A percentile compares a stretch with the other conserved stretches of the same genome.
Conservation (phyloP, 495 filamentous ascomycete genomes). For the Aspergillus carlsbadensis region DNA sequence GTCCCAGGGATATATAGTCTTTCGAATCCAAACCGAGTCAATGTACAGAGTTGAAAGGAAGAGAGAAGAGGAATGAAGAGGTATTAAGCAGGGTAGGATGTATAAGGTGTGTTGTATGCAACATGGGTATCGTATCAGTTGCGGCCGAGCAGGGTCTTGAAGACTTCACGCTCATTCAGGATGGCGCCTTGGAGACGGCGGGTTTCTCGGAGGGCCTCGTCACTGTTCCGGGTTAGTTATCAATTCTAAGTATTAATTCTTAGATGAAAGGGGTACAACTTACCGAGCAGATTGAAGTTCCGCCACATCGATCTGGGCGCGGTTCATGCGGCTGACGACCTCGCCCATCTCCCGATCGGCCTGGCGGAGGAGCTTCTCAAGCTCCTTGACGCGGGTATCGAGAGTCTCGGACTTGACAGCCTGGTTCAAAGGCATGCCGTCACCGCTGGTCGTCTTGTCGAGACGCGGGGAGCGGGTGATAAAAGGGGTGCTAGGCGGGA, state of each 20-base stretch:
- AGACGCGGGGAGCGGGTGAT: conserved; percentile 54
- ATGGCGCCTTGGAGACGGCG: conserved; percentile 69
- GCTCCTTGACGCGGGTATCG: conserved; percentile 71
- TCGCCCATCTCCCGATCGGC: conserved; percentile 94
- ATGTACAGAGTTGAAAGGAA: not conserved
- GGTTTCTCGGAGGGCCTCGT: conserved; percentile 83
- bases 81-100: not conserved
- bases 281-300: conserved; percentile 87
- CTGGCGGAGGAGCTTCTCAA: conserved; percentile 77
- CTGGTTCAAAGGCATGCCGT: conserved; percentile 58
- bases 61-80: not conserved
- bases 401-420: conserved; percentile 68
- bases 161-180: conserved; percentile 55
- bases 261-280: conserved; percentile 23
- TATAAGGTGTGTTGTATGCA: conserved; percentile 3
- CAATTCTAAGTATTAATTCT: not conserved
- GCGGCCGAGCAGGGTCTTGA: conserved; percentile 42
- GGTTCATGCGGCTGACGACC: conserved; percentile 88
- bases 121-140: not conserved
- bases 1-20: conserved; percentile 10
- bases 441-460: conserved; percentile 56
- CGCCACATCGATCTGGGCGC: conserved; percentile 90
- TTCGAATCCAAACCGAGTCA: not conserved
- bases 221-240: conserved; percentile 51
- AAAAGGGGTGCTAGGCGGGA: conserved; percentile 64